These are phyloP conservation scores for Venturia asperata DNA, from an alignment of 2,329 filamentous ascomycete genomes.

Conservation along the genomic window DNA sequence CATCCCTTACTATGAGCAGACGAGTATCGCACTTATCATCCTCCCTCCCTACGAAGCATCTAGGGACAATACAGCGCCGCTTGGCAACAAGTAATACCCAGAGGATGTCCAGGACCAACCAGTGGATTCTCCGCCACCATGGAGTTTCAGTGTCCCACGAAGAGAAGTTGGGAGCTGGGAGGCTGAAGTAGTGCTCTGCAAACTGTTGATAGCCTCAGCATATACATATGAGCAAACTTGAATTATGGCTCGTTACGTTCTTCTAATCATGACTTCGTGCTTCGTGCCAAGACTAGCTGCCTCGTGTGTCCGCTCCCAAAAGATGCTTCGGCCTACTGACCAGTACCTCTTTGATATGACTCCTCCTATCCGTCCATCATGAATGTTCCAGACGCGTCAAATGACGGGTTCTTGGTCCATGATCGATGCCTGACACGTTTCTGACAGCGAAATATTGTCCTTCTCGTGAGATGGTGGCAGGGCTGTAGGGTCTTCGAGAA, in stretches of 20 bases:
- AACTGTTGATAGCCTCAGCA: background rate
- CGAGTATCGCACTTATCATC: no score
- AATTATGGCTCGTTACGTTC: background rate
- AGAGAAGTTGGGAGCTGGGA: background rate
- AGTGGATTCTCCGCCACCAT: background rate
- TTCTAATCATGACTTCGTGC: background rate
- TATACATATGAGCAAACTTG: background rate
- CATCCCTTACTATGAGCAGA: no score
- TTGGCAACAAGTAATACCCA: no score
- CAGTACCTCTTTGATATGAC: background rate
- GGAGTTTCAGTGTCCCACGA: background rate
- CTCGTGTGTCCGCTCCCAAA: background rate
- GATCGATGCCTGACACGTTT: background rate
- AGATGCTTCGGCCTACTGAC: background rate
- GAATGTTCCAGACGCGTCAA: background rate
- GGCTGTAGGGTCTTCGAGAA: background rate
- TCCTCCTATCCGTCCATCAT: background rate
- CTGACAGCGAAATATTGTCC: background rate
- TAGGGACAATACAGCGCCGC: no score
- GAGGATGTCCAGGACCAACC: background rate
- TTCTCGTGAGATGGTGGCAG: background rate
- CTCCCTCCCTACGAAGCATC: no score
- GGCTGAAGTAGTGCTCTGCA: background rate
- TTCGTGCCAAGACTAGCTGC: background rate
- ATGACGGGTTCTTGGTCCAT: background rate